These are phyloP conservation scores for Dactylellina drechsleri DNA, from an alignment of 2,329 filamentous ascomycete species.

Conservation along the genomic window DNA sequence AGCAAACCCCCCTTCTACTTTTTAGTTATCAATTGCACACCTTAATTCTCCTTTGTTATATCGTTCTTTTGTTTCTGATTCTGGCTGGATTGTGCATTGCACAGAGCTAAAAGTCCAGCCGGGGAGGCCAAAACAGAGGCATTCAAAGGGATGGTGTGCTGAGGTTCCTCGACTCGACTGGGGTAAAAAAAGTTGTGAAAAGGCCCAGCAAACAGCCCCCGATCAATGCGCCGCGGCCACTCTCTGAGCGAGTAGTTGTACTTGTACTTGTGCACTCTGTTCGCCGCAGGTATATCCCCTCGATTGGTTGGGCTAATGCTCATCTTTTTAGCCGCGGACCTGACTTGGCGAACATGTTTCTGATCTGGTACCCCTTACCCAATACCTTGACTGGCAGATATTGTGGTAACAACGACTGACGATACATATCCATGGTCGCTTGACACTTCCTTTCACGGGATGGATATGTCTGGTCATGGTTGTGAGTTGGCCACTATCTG, in stretches of 20 bases:
- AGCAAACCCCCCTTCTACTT: slow-evolving; percentile 25
- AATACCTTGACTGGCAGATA: slow-evolving; percentile 27
- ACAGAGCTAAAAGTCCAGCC: slow-evolving; percentile 23
- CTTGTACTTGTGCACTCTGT: slow-evolving; percentile 21
- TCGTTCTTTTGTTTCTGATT: slow-evolving; percentile 6
- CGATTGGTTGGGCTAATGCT: slow-evolving; percentile 19
- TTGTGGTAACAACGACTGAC: too few relatives aligned
- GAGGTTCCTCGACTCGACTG: slow-evolving; percentile 40
- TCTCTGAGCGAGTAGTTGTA: slow-evolving; percentile 5
- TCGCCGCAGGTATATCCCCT: slow-evolving; percentile 33
- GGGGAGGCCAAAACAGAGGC: slow-evolving; percentile 25
- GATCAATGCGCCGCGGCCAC: slow-evolving; percentile 31
- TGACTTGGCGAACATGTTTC: neutral
- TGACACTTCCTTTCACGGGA: slow-evolving; percentile 44
- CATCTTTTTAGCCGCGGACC: neutral
- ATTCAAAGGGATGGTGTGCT: slow-evolving; percentile 54
- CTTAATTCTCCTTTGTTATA: slow-evolving; percentile 32
- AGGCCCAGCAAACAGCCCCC: slow-evolving; percentile 53
- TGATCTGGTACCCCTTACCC: slow-evolving; percentile 21
- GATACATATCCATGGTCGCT: slow-evolving; percentile 19
- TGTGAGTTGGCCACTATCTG: slow-evolving; percentile 53
- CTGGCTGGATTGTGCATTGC: slow-evolving; percentile 23
- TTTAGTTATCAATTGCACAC: slow-evolving; percentile 21
- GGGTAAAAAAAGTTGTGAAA: slow-evolving; percentile 37
- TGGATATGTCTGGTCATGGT: neutral